Percentiles rank a stretch among this genome's conserved stretches.
phyloP scores from a whole-genome alignment of 192 early-diverging fungal genomes.

The Gigaspora rosea region DNA sequence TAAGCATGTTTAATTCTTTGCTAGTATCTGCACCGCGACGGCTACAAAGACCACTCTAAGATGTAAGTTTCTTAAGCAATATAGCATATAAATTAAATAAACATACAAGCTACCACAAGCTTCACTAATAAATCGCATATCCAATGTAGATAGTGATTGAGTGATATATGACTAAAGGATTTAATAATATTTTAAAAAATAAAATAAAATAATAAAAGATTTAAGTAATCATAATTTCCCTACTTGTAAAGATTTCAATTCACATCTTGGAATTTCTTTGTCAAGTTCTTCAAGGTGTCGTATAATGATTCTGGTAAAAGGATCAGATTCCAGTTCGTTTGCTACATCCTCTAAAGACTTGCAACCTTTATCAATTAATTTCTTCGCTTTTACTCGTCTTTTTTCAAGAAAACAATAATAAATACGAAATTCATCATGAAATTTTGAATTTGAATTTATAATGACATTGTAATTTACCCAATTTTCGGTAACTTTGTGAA shows the following conservation, averaged over 20 bases:
- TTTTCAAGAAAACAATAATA: not conserved
- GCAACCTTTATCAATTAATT: conserved; percentile 28
- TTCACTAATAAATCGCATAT: conserved; percentile 3
- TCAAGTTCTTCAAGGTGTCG: conserved; percentile 26
- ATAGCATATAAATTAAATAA: too few relatives aligned
- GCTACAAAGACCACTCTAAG: not conserved
- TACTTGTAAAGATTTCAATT: not conserved
- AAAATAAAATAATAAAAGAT: too few relatives aligned
- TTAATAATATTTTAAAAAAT: too few relatives aligned
- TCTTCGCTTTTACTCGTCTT: conserved; percentile 21
- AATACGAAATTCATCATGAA: not conserved
- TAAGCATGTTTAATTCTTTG: not conserved
- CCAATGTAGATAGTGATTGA: not conserved
- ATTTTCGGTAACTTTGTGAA: conserved; percentile 15
- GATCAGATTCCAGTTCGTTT: conserved; percentile 5
- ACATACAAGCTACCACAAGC: conserved; percentile 31
- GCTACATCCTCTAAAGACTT: conserved; percentile 28
- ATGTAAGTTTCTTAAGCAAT: too few relatives aligned
- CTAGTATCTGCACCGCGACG: conserved; percentile 9
- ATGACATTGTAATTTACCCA: conserved; percentile 1
- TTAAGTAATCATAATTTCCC: not conserved
- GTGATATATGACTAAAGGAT: too few relatives aligned
- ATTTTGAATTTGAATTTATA: conserved; percentile 8
- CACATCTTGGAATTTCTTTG: conserved; percentile 16
- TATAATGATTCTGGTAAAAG: not conserved